A percentile compares a stretch with the other conserved stretches of the same genome.
Conservation (phyloP, 345 rosid species). For the Eucalyptus pauciflora region DNA sequence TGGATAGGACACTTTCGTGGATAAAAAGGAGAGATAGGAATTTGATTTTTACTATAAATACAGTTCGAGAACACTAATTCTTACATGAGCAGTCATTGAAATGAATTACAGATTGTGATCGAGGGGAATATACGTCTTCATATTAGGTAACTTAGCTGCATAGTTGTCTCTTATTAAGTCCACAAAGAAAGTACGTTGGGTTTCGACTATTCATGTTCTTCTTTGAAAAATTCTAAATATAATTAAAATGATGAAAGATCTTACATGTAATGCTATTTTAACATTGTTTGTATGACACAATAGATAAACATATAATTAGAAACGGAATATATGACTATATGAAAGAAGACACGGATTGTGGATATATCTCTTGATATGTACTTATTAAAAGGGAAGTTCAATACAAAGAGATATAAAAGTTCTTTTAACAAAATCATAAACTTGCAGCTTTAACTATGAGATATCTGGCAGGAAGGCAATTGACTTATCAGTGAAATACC, state of each 20-base stretch:
- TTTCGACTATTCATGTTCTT: not conserved
- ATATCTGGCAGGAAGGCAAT: not conserved
- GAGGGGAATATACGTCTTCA: not conserved
- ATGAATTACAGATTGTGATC: not conserved
- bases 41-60: not conserved
- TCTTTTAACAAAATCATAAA: not conserved
- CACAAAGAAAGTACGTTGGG: not conserved
- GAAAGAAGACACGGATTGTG: not conserved
- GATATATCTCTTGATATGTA: not conserved
- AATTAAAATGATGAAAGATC: not conserved
- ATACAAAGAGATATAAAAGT: not conserved
- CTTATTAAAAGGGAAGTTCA: not conserved
- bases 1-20: not conserved
- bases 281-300: not conserved
- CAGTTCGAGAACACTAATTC: fast-evolving
- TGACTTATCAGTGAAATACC: not conserved
- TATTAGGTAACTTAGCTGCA: not conserved
- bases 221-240: not conserved
- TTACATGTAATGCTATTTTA: not conserved
- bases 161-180: not conserved
- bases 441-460: not conserved
- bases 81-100: not conserved
- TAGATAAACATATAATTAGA: not conserved
- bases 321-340: not conserved
- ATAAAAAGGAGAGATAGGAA: not conserved